phyloP scores from a whole-genome alignment of 768 basidiomycete species.

The Dioszegia crocea region DNA sequence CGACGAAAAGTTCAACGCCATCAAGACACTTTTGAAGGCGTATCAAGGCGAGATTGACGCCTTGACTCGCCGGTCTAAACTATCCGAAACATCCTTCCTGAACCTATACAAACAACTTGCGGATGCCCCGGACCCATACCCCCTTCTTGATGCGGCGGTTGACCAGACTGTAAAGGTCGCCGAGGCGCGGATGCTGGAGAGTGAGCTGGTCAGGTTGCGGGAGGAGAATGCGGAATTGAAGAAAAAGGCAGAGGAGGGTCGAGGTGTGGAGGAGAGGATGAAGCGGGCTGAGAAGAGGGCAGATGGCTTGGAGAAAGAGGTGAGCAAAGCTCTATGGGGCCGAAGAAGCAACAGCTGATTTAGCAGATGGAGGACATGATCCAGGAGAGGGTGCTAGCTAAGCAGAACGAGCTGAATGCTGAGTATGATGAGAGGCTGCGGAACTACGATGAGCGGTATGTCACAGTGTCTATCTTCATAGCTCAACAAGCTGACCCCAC shows the following conservation, averaged over 20 bases:
- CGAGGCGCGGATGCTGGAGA: constrained; percentile 72
- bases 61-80: constrained; percentile 85
- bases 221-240: constrained; percentile 80
- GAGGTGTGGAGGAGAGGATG: constrained; percentile 63
- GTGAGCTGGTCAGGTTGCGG: constrained; percentile 65
- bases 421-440: constrained; percentile 93
- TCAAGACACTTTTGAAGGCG: constrained; percentile 89
- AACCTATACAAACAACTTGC: constrained; percentile 93
- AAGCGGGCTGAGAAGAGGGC: constrained; percentile 69
- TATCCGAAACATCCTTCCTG: constrained; percentile 92
- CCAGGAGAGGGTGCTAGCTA: constrained; percentile 78
- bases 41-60: constrained; percentile 96
- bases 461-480: neutral
- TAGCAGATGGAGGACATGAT: constrained; percentile 89
- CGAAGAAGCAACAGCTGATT: constrained; percentile 2
- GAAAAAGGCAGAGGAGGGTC: constrained; percentile 63
- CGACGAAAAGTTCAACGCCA: constrained; percentile 74
- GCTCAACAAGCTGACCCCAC: constrained; percentile 6
- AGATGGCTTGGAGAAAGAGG: constrained; percentile 80
- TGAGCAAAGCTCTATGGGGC: constrained; percentile 42
- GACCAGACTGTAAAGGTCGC: constrained; percentile 89
- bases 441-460: constrained; percentile 92
- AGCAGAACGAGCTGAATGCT: constrained; percentile 94
- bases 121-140: constrained; percentile 96
- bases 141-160: constrained; percentile 88